Conservation (phyloP, 495 filamentous ascomycete species). For the Aspergillus sclerotiicarbonarius region DNA sequence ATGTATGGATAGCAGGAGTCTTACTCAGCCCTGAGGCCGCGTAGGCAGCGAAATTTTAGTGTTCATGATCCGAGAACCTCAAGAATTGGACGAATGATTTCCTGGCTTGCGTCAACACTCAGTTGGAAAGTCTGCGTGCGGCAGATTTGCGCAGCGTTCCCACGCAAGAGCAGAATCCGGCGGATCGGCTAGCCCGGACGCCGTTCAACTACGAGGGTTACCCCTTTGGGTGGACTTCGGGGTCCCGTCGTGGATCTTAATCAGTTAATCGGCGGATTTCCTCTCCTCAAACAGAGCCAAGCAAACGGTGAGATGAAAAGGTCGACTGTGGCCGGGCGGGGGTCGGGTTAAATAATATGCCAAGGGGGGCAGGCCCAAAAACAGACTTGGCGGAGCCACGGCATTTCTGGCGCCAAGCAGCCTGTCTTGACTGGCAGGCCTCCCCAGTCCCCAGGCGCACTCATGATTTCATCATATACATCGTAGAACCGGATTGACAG, state of each 20-base stretch:
- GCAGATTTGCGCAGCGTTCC: neutral
- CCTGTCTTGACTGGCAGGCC: neutral
- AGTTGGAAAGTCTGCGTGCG: neutral
- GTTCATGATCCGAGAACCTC: neutral
- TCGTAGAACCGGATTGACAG: neutral
- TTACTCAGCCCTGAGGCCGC: neutral
- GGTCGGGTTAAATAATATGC: neutral
- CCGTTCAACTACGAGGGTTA: neutral
- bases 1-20: neutral
- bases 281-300: constrained; percentile 3
- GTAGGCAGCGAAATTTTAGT: neutral
- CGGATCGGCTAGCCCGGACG: neutral
- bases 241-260: neutral
- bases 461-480: neutral
- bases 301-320: constrained; percentile 1
- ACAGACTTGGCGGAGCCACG: neutral
- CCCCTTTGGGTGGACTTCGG: neutral
- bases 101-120: neutral
- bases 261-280: neutral
- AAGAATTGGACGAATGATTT: constrained; percentile 1
- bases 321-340: neutral
- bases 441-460: neutral
- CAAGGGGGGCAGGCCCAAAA: neutral
- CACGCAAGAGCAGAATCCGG: neutral
- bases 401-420: neutral